These are phyloP conservation scores for Flagelloscypha sp. DNA, from an alignment of 768 basidiomycete species.

Conservation along the genomic window DNA sequence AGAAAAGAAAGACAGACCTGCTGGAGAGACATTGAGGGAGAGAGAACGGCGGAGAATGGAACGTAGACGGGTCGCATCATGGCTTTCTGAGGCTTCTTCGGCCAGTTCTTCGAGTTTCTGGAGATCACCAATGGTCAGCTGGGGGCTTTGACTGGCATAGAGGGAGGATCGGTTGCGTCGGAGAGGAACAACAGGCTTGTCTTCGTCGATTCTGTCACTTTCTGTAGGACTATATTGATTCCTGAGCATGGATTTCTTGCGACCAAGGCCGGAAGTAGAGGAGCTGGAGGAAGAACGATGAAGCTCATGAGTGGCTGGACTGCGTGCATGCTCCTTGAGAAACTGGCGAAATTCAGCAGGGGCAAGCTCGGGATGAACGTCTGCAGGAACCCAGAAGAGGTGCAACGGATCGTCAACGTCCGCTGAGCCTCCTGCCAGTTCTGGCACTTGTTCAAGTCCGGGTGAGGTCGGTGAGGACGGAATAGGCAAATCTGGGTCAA, in stretches of 20 bases:
- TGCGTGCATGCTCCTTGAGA: slow-evolving; percentile 83
- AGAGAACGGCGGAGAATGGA: slow-evolving; percentile 78
- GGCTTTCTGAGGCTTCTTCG: slow-evolving; percentile 77
- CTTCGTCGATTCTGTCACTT: slow-evolving; percentile 66
- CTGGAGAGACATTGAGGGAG: slow-evolving; percentile 77
- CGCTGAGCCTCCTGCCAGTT: slow-evolving; percentile 23
- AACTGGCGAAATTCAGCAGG: slow-evolving; percentile 94
- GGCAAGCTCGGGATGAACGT: slow-evolving; percentile 94
- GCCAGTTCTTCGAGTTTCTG: slow-evolving; percentile 90
- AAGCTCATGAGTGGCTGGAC: slow-evolving; percentile 39
- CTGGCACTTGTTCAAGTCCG: slow-evolving; percentile 39
- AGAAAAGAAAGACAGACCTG: slow-evolving; percentile 54
- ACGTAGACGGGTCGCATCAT: slow-evolving; percentile 74
- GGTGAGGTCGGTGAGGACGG: slow-evolving; percentile 55
- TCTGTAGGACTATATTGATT: slow-evolving; percentile 83
- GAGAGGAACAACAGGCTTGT: slow-evolving; percentile 57
- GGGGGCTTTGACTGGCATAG: slow-evolving; percentile 62
- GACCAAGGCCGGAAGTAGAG: slow-evolving; percentile 45
- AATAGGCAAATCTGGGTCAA: slow-evolving; percentile 89
- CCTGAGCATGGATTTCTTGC: slow-evolving; percentile 91
- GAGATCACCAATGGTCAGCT: slow-evolving; percentile 89
- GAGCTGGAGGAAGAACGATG: slow-evolving; percentile 37
- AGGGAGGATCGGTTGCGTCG: slow-evolving; percentile 62
- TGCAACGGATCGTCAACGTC: slow-evolving; percentile 72
- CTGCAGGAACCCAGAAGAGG: slow-evolving; percentile 98